Percentiles rank a stretch among this genome's conserved stretches.
Evolutionary conservation across 805 yeast genomes (phyloP).

Genomic region (Nakazawaea anatomiae): DNA sequence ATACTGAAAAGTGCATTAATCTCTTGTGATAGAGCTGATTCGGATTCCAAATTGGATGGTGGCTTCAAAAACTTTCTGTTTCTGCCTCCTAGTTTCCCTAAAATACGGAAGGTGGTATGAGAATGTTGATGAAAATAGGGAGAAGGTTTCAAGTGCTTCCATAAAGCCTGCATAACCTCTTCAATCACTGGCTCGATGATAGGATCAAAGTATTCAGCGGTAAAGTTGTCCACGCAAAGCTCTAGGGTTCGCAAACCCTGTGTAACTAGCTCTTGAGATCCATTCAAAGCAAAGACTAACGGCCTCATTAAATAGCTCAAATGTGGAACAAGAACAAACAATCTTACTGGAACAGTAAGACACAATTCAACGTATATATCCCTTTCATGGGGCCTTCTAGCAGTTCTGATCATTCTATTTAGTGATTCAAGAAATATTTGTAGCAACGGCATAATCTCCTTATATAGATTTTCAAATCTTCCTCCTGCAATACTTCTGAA

Average conservation of each 20-base stretch:
- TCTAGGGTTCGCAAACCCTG: conserved; percentile 95
- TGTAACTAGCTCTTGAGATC: conserved; percentile 83
- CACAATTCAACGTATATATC: conserved; percentile 94
- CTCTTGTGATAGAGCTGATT: conserved; percentile 54
- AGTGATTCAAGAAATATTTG: conserved; percentile 83
- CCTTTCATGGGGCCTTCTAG: conserved; percentile 83
- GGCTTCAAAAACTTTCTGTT: conserved; percentile 81
- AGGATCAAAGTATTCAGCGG: conserved; percentile 96
- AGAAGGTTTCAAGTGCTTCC: conserved; percentile 85
- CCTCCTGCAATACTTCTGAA: conserved; percentile 97
- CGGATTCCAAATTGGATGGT: conserved; percentile 56
- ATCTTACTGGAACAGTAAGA: conserved; percentile 89
- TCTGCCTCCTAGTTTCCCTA: conserved; percentile 96
- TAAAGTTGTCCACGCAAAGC: conserved; percentile 90
- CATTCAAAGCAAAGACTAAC: conserved; percentile 82
- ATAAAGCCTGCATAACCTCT: conserved; percentile 88
- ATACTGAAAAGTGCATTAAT: conserved; percentile 63
- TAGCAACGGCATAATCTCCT: conserved; percentile 85
- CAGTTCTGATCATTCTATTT: conserved; percentile 74
- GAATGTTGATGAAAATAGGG: conserved; percentile 95
- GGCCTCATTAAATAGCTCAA: conserved; percentile 86
- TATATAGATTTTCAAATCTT: conserved; percentile 85
- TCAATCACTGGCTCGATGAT: conserved; percentile 94
- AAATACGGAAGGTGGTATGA: conserved; percentile 86
- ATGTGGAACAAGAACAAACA: conserved; percentile 92